Evolutionary conservation across 2,329 filamentous ascomycete species (phyloP).

Genomic region (Chaetomium globosum): DNA sequence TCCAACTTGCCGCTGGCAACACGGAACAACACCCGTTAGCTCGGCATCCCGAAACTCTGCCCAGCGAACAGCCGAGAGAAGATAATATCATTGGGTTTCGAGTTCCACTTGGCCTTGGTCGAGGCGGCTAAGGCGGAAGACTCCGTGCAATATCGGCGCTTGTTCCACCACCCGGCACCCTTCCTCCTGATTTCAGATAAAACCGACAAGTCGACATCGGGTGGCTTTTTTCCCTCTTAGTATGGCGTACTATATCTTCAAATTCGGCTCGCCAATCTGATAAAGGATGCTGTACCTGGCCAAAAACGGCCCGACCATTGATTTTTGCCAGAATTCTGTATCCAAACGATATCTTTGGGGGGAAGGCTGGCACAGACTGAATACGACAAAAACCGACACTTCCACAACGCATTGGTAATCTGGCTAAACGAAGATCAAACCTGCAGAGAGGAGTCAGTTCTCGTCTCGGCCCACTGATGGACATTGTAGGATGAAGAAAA

Average conservation of each 20-base stretch:
- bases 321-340: slow-evolving; percentile 43
- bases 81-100: background rate
- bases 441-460: slow-evolving; percentile 20
- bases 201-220: background rate
- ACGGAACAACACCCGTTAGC: background rate
- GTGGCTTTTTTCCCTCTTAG: slow-evolving; percentile 1
- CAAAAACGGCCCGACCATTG: slow-evolving; percentile 44
- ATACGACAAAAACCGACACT: slow-evolving; percentile 28
- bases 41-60: background rate
- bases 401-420: slow-evolving; percentile 37
- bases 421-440: slow-evolving; percentile 50
- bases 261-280: slow-evolving; percentile 22
- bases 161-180: background rate
- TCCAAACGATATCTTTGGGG: slow-evolving; percentile 34
- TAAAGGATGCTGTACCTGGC: slow-evolving; percentile 25
- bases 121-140: background rate
- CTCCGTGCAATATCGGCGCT: background rate
- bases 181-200: background rate
- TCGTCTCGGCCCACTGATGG: slow-evolving; percentile 31
- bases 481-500: slow-evolving; percentile 1
- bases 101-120: background rate
- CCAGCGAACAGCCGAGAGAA: background rate
- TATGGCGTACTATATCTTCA: slow-evolving; percentile 1
- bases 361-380: slow-evolving; percentile 14
- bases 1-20: background rate